Percentiles rank a stretch among this genome's conserved stretches.
Evolutionary conservation across 192 early-diverging fungal species (phyloP).

Genomic region (Coemansia sp.): DNA sequence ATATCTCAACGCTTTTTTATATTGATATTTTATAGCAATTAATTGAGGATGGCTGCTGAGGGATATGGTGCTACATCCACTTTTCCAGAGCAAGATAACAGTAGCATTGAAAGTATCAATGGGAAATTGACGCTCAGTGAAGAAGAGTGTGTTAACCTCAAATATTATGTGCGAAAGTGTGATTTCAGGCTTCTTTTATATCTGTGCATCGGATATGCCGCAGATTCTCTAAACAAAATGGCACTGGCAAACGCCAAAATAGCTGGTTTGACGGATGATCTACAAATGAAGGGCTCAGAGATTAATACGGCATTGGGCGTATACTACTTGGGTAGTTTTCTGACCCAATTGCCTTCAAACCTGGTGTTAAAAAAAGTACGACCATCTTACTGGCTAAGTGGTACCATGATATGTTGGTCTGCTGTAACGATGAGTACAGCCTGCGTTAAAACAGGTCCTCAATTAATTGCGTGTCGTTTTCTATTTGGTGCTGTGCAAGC

Average conservation of each 20-base stretch:
- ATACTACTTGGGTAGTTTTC: conserved; percentile 47
- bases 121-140: conserved; percentile 14
- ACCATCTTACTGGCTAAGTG: conserved; percentile 43
- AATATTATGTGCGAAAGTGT: conserved; percentile 41
- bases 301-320: conserved; percentile 38
- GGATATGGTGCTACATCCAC: neutral
- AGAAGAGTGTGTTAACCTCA: conserved; percentile 25
- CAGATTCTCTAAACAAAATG: conserved; percentile 52
- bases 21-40: neutral
- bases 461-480: conserved; percentile 30
- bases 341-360: conserved; percentile 51
- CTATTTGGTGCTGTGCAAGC: conserved; percentile 48
- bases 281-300: conserved; percentile 28
- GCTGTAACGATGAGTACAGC: conserved; percentile 29
- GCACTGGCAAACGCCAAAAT: conserved; percentile 43
- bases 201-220: conserved; percentile 43
- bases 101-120: conserved; percentile 17
- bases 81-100: neutral
- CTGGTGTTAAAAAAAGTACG: conserved; percentile 31
- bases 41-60: neutral
- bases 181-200: conserved; percentile 41
- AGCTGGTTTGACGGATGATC: conserved; percentile 31
- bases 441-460: conserved; percentile 9
- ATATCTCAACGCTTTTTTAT: neutral
- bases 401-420: conserved; percentile 37